Evolutionary conservation across 352 stramenopile genomes (phyloP).

Genomic region (Thalassiosira livingstoniorum): DNA sequence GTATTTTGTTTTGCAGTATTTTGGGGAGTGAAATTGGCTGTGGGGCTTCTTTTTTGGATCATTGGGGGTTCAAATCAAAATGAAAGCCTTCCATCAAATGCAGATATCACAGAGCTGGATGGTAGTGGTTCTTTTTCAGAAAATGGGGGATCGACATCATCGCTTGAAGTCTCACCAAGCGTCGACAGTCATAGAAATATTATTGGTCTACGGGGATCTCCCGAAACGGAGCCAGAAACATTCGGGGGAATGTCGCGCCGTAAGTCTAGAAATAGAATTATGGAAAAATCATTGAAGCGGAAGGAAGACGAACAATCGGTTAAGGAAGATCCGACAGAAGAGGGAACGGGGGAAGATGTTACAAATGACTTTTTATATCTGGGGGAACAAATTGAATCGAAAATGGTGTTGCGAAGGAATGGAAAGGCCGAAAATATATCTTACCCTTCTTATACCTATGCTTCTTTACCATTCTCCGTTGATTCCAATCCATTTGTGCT

Average conservation of each 20-base stretch:
- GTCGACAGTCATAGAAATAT: background rate
- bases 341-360: slow-evolving; percentile 42
- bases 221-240: background rate
- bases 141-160: background rate
- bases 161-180: background rate
- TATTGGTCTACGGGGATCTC: background rate
- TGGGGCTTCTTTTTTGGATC: slow-evolving; percentile 3
- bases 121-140: background rate
- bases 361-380: slow-evolving; percentile 53
- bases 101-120: slow-evolving; percentile 3
- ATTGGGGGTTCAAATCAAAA: background rate
- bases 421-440: slow-evolving; percentile 18
- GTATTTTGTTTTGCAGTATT: slow-evolving; percentile 13
- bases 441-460: slow-evolving; percentile 40
- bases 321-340: slow-evolving; percentile 1
- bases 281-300: background rate
- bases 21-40: slow-evolving; percentile 19
- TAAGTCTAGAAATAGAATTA: background rate
- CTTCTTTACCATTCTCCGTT: slow-evolving; percentile 37
- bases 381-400: slow-evolving; percentile 15
- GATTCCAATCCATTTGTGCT: slow-evolving; percentile 48
- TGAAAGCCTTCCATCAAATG: background rate
- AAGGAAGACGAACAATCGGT: slow-evolving; percentile 11
- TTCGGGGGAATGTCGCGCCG: background rate
- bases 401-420: slow-evolving; percentile 7